phyloP scores from a whole-genome alignment of 306 rosid genomes.

The Acacia confusa region DNA sequence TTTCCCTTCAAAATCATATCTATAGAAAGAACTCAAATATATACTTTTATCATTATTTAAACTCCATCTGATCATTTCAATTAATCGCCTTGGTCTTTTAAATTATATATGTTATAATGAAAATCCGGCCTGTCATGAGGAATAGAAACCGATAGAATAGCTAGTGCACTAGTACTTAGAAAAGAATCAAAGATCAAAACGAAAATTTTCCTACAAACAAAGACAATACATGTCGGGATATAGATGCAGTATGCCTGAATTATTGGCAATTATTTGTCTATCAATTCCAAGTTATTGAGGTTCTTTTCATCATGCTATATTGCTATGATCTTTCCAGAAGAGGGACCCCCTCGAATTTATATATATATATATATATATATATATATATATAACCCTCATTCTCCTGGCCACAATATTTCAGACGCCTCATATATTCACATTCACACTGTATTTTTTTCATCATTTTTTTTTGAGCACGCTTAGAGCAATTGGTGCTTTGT shows the following conservation, averaged over 20 bases:
- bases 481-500: no score
- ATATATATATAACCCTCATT: neutral
- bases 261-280: neutral
- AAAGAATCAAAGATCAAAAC: neutral
- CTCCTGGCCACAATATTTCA: neutral
- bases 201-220: neutral
- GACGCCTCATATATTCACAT: constrained; percentile 14
- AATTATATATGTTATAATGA: neutral
- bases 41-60: no score
- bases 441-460: neutral
- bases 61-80: no score
- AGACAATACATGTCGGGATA: neutral
- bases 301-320: neutral
- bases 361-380: neutral
- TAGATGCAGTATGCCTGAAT: neutral
- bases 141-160: neutral
- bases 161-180: neutral
- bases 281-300: neutral
- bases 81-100: no score
- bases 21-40: no score
- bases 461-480: neutral
- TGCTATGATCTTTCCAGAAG: neutral
- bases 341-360: neutral
- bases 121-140: neutral
- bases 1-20: no score